A percentile compares a stretch with the other conserved stretches of the same genome.
phyloP scores from a whole-genome alignment of 208 protist genomes.

The Acanthamoeba lugdunensis region DNA sequence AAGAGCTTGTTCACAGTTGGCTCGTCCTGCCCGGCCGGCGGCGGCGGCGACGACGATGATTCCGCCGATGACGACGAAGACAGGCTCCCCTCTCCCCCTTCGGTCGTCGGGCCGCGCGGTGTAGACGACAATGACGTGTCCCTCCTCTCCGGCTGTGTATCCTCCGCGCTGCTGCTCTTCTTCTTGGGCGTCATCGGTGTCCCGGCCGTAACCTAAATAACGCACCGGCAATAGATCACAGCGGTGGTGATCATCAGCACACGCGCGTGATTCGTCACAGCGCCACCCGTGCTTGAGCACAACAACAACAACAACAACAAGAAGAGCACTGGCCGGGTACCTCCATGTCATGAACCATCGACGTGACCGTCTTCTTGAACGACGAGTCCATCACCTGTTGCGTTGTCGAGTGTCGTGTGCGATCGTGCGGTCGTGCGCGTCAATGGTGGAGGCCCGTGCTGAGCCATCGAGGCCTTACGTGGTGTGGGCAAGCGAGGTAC shows the following conservation, averaged over 20 bases:
- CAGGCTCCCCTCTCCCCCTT: neutral
- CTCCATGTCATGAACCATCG: constrained; percentile 65
- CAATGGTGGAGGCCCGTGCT: neutral
- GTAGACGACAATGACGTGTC: no score
- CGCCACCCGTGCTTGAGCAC: no score
- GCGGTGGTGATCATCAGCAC: neutral
- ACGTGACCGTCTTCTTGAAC: constrained; percentile 53
- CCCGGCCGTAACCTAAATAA: neutral
- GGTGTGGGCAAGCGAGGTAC: neutral
- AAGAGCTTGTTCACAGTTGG: constrained; percentile 38
- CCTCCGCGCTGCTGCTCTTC: neutral
- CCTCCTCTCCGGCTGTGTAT: neutral
- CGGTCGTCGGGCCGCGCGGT: neutral
- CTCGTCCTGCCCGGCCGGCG: neutral
- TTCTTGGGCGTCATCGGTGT: neutral
- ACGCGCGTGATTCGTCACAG: no score
- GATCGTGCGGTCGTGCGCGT: neutral
- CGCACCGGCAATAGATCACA: no score
- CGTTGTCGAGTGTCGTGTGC: neutral
- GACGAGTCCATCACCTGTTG: constrained; percentile 41
- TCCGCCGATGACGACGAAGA: neutral
- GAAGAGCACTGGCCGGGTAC: neutral
- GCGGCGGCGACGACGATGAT: neutral
- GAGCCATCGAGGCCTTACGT: no score
- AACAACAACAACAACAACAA: no score